Base-by-base conservation (phyloP, 2,329 filamentous ascomycete genomes). In the Aspergillus tanneri region DNA sequence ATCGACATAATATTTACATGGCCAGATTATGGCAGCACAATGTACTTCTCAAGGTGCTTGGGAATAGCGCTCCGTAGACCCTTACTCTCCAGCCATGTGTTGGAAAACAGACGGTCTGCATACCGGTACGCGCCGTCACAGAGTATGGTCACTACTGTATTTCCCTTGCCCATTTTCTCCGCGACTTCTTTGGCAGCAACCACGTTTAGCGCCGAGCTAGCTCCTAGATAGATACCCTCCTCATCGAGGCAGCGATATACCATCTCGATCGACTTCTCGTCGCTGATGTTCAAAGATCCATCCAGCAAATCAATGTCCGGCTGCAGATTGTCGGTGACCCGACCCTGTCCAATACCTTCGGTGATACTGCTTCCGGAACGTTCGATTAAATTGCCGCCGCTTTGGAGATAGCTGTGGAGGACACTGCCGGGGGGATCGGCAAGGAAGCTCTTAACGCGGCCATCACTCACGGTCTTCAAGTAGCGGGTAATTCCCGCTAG, bases 61-160 rank as follows among this genome's bases (percentile, higher is more conserved):
- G 93, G 93, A 67, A 99, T 86, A 35, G 90, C 85, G 22, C 76
- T 81, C 37, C 93, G 70, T 56, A 99, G 75, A 49, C 87, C 87
- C 83, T 97, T 99, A 63, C 85, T 83, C 68, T 84, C 79, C 58
- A 99, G 73, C 93, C 93, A 99, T 70, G 87, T 91, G 69, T 83
- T 83, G 37, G 89, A 95, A 74, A 99, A 99, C 53, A 99, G 70
- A 27, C 93, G 80, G 56, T 99, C 93, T 4, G 93, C 93, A 69
- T 99, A 99, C 64, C 93, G 78, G 68, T 99, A 97, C n/a, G 93
- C 93, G 51, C 93, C 93, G 67, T 99, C 93, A 65, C 90, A 96
- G 36, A 99, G 80, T 48, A 97, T 82, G 1, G 93, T 99, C 38
- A 97, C 93, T 19, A 99, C 87, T 0, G 88, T 96, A 69, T 92